Evolutionary conservation across 2,329 filamentous ascomycete genomes (phyloP), one percentile per base, ranked within the genome.

Genomic region (Colletotrichum tamarilloi): DNA sequence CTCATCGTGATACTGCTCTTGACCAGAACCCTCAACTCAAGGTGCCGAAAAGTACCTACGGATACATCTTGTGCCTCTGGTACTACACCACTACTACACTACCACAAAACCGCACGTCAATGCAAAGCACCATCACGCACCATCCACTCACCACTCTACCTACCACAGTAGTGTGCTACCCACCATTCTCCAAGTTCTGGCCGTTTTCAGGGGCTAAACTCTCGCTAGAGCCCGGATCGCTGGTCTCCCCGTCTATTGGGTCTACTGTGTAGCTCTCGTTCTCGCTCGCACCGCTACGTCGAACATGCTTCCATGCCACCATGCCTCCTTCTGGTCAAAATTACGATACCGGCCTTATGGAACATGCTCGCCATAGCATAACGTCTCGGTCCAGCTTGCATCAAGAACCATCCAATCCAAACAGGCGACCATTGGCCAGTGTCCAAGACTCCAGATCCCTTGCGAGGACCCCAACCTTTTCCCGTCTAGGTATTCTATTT

Each of bases 151-250:
- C 14, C 14, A 35, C 32, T 42, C 14, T 42, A 19, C 38, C 38
- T 19, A 42, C 38, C 16, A 42, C 38, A 42, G 38, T 42, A 16
- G 38, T 42, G 38, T 30, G 16, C 42, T n/a, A 14, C 42, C 46
- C 42, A 32, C n/a, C n/a, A 28, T 32, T 52, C 24, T 46, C 65
- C 53, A 53, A 53, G 69, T 68, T 32, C 49, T 53, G 53, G 55
- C 59, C 58, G 59, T 70, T 70, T 49, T 55, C 60, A 65, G 55
- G 66, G 70, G 67, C 55, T 26, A 60, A 73, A 73, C 66, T 63
- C 67, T 70, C 52, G 58, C 52, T 52, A 26, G 52, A 68, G 53
- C 69, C 64, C 28, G n/a, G 65, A 72, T 68, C 65, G 66, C 53
- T 56, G 53, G 35, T 22, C 49, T 49, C 24, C 32, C 59, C 30